Evolutionary conservation across 106 monocot genomes (phyloP), one percentile per base, ranked within the genome.

Genomic region (Agapanthus africanus): DNA sequence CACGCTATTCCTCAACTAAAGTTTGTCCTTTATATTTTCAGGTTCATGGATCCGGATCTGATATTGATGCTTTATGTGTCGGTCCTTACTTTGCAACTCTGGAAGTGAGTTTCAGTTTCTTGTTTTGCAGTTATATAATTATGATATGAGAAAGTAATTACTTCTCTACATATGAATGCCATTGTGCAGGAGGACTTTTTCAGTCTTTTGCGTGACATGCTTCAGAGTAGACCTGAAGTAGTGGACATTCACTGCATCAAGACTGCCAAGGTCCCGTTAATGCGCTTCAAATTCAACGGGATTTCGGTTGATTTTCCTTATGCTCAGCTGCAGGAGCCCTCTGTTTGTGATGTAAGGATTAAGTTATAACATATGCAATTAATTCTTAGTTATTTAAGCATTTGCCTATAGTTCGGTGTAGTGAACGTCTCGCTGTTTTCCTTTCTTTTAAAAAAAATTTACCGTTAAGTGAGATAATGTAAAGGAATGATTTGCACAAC

Each of bases 261-360:
- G 66, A 76, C 39, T 77, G 81, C 81, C 33, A 81, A 81, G 68
- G 68, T 76, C 41, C 76, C 76, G 49, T 54, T 77, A 23, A 81
- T 81, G 76, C 76, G 81, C 38, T 81, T 73, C 64, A 81, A 81
- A 41, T 81, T 73, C 71, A 76, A 64, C 76, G 81, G 81, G 30
- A 54, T 81, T 19, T 60, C 71, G 4, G 71, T 81, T 44, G 81
- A 76, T 66, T 76, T 81, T 81, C 81, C 81, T 47, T 81, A 72
- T 72, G 72, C 72, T 10, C 81, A 69, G 57, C 66, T 81, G 60
- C 35, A 63, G 33, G 71, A 39, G 38, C 21, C 25, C 30, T 71
- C 81, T 33, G 72, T 81, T 71, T 59, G 67, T 49, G 71, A 71
- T 72, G 76, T 80, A 71, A 71, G 80, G 14, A 8, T 63, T 36